phyloP scores from a whole-genome alignment of 75 land plant species.

The Adiantum capillusveneris region DNA sequence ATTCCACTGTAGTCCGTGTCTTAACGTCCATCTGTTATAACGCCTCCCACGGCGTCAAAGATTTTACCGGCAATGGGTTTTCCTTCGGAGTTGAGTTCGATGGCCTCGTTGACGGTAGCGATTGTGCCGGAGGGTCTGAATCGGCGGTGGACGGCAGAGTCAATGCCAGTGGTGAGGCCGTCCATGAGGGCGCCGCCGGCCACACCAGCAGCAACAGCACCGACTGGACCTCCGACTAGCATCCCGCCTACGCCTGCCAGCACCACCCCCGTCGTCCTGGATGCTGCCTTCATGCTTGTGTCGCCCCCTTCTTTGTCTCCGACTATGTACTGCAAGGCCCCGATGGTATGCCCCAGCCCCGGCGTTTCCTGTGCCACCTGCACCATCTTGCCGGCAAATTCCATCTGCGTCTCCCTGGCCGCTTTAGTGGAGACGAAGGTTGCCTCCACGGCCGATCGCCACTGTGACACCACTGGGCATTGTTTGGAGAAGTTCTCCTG shows the following conservation, averaged over 20 bases:
- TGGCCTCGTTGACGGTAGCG: neutral
- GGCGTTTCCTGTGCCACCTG: neutral
- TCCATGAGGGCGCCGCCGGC: constrained; percentile 3
- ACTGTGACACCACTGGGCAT: constrained; percentile 3
- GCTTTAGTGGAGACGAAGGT: too few relatives aligned
- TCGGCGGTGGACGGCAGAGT: neutral
- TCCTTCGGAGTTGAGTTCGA: too few relatives aligned
- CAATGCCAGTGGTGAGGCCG: constrained; percentile 3
- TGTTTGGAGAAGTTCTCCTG: constrained; percentile 8
- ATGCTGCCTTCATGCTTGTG: too few relatives aligned
- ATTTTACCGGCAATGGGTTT: too few relatives aligned
- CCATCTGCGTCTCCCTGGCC: constrained; percentile 5
- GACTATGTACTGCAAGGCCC: neutral
- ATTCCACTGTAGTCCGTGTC: too few relatives aligned
- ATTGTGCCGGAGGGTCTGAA: neutral
- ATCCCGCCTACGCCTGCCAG: constrained; percentile 1
- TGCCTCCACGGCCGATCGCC: constrained; percentile 3
- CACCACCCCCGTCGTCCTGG: constrained; percentile 4
- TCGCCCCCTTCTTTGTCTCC: constrained; percentile 1
- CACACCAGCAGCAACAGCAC: constrained; percentile 1
- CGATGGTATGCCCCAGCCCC: neutral
- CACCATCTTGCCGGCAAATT: neutral
- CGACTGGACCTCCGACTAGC: constrained; percentile 3
- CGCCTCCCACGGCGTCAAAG: too few relatives aligned
- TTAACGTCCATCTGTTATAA: too few relatives aligned